Evolutionary conservation across 2,329 filamentous ascomycete species (phyloP).

Genomic region (Tolypocladium guangdongense): DNA sequence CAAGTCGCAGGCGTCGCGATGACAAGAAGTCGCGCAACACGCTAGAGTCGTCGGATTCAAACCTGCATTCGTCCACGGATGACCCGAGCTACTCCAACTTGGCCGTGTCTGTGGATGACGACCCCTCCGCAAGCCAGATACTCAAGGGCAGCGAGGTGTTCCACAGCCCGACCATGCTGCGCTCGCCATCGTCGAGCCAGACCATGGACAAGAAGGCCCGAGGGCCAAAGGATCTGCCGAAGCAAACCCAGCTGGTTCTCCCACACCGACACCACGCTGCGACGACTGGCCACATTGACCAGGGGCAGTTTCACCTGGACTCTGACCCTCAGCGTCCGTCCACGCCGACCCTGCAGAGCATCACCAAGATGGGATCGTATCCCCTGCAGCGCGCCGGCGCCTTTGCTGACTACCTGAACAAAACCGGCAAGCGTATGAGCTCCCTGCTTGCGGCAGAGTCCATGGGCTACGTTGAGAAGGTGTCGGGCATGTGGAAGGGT

Average conservation of each 20-base stretch:
- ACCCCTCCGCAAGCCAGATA: slow-evolving; percentile 85
- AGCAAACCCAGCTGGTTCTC: slow-evolving; percentile 4
- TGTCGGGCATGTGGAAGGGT: slow-evolving; percentile 94
- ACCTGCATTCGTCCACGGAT: slow-evolving; percentile 59
- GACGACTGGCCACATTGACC: slow-evolving; percentile 27
- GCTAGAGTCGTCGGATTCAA: slow-evolving; percentile 62
- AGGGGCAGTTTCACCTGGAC: slow-evolving; percentile 15
- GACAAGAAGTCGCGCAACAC: slow-evolving; percentile 37
- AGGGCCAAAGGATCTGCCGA: slow-evolving; percentile 4
- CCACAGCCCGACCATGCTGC: slow-evolving; percentile 59
- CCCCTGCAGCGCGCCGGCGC: slow-evolving; percentile 75
- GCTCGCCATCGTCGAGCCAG: slow-evolving; percentile 30
- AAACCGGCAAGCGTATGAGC: slow-evolving; percentile 70
- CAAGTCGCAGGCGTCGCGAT: slow-evolving; percentile 34
- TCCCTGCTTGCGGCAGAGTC: slow-evolving; percentile 77
- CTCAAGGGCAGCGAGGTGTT: slow-evolving; percentile 82
- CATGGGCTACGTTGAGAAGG: slow-evolving; percentile 93
- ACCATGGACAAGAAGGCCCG: slow-evolving; percentile 10
- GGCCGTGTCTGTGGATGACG: slow-evolving; percentile 58
- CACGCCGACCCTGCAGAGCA: slow-evolving; percentile 38
- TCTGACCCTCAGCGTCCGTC: slow-evolving; percentile 10
- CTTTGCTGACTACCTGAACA: slow-evolving; percentile 73
- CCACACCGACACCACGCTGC: slow-evolving; percentile 17
- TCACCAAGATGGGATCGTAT: slow-evolving; percentile 56
- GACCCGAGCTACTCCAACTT: slow-evolving; percentile 63